A percentile compares a stretch with the other conserved stretches of the same genome.
Conservation (phyloP, 352 stramenopile genomes). For the Phytophthora europaea region DNA sequence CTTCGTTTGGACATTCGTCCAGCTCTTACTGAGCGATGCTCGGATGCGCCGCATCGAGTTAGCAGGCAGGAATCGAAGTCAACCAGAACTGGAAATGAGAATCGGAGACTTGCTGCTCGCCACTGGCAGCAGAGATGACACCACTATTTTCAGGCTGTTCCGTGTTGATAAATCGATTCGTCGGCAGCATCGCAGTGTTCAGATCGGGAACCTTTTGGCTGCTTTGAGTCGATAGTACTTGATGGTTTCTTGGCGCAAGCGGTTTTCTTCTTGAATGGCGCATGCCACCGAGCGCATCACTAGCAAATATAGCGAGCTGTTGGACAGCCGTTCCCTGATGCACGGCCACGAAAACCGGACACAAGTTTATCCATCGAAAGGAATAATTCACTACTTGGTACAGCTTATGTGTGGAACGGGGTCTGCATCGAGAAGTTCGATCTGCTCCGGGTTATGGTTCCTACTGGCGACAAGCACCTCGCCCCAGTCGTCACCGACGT, state of each 20-base stretch:
- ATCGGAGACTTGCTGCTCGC: neutral
- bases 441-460: neutral
- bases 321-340: neutral
- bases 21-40: neutral
- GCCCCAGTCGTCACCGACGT: neutral
- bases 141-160: slow-evolving; percentile 7
- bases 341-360: no score
- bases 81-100: slow-evolving; percentile 15
- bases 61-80: neutral
- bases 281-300: no score
- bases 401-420: neutral
- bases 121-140: neutral
- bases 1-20: neutral
- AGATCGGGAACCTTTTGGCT: neutral
- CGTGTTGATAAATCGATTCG: neutral
- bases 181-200: slow-evolving; percentile 1
- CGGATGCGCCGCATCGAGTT: neutral
- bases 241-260: neutral
- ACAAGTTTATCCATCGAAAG: no score
- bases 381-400: no score
- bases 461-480: neutral
- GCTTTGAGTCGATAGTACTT: neutral
- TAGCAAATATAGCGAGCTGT: neutral
- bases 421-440: neutral
- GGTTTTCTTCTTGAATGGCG: neutral